These are phyloP conservation scores for Ustilago trichophora DNA, from an alignment of 1,284 basidiomycete species.

Conservation along the genomic window DNA sequence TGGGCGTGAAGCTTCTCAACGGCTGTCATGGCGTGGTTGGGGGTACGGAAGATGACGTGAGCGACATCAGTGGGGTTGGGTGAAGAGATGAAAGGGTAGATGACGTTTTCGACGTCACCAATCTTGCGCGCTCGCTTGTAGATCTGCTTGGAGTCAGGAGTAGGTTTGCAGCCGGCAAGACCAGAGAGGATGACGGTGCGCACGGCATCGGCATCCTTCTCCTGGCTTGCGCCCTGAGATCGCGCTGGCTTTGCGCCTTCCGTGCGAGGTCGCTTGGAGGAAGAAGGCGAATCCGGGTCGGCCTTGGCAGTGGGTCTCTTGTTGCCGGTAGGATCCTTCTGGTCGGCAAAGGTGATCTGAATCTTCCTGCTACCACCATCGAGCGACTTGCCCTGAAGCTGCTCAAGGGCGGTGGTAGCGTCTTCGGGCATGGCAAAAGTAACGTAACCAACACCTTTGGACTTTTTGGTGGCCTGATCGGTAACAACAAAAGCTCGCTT, in stretches of 20 bases:
- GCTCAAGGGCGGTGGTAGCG: constrained; percentile 69
- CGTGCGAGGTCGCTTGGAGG: constrained; percentile 31
- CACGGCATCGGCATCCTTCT: constrained; percentile 59
- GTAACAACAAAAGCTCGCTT: constrained; percentile 92
- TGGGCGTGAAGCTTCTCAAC: constrained; percentile 88
- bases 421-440: constrained; percentile 90
- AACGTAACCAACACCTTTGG: constrained; percentile 98
- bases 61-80: constrained; percentile 69
- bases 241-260: constrained; percentile 17
- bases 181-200: constrained; percentile 63
- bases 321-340: constrained; percentile 41
- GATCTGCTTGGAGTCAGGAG: constrained; percentile 58
- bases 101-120: constrained; percentile 62
- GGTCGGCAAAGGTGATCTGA: constrained; percentile 57
- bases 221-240: neutral
- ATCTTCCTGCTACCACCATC: constrained; percentile 59
- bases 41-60: constrained; percentile 78
- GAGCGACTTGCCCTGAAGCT: constrained; percentile 61
- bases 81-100: constrained; percentile 42
- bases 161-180: constrained; percentile 49
- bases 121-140: constrained; percentile 65
- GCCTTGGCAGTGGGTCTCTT: constrained; percentile 28
- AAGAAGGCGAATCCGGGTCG: constrained; percentile 13
- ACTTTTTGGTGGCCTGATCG: constrained; percentile 78
- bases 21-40: constrained; percentile 77